Conservation (phyloP, 495 filamentous ascomycete species). For the Penicillium lividum region DNA sequence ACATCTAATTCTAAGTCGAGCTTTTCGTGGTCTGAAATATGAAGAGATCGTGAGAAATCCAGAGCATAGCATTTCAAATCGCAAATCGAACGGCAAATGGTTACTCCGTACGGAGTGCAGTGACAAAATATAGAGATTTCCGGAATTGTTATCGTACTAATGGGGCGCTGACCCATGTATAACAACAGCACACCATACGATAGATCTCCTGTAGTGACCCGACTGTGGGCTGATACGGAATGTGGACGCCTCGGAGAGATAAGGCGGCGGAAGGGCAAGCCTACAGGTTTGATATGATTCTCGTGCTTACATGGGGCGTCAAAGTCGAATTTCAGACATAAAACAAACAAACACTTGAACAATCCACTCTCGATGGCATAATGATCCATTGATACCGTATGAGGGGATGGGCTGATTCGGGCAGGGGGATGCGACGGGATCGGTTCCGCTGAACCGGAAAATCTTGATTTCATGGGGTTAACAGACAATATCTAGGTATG, state of each 20-base stretch:
- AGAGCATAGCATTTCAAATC: no score
- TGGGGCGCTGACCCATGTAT: background rate
- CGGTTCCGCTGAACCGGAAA: background rate
- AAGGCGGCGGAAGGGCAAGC: background rate
- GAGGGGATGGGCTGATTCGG: background rate
- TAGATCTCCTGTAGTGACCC: slow-evolving; percentile 10
- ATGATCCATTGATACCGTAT: no score
- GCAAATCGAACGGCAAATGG: background rate
- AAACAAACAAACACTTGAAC: background rate
- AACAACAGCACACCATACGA: slow-evolving; percentile 10
- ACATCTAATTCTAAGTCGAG: no score
- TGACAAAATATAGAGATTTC: no score
- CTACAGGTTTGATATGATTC: slow-evolving; percentile 1
- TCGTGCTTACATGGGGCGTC: no score
- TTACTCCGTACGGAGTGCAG: background rate
- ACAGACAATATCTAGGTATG: no score
- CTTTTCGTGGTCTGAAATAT: no score
- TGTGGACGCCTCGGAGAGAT: slow-evolving; percentile 17
- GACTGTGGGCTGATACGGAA: slow-evolving; percentile 24
- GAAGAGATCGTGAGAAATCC: no score
- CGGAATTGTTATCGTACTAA: no score
- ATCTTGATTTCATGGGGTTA: no score
- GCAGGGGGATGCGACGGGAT: slow-evolving; percentile 11
- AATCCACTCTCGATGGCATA: no score
- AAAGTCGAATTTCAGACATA: background rate